Evolutionary conservation across 352 stramenopile species (phyloP), one percentile per base, ranked within the genome.

Genomic region (Pythium dissotocum): DNA sequence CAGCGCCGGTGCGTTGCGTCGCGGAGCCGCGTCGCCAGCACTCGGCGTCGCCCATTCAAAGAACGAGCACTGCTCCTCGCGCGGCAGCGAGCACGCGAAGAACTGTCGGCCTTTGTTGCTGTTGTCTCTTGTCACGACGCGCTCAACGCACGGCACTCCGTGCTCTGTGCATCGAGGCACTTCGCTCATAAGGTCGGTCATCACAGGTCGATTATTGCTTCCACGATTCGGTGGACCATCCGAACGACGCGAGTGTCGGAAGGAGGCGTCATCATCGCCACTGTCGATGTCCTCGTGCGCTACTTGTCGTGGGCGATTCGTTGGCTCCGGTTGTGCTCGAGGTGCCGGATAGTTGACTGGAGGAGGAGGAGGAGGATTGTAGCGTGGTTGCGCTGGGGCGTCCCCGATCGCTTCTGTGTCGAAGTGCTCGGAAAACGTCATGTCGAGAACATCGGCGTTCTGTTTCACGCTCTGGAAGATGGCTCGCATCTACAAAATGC

Each of bases 21-120:
- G 18, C n/a, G 44, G 18, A 32, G 26, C 61, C 5, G 53, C n/a
- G 4, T 52, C 44, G 1, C 13, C 40, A 18, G 8, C 44, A 14
- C n/a, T 30, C 1, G 63, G 63, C 8, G 56, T 86, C 5, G 85
- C 82, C 94, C 94, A 98, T 71, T 92, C 76, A 69, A 99, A 99
- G 68, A 96, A 96, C 51, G 95, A 80, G 70, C 93, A 98, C 65
- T 97, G 83, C 38, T 97, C 87, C 13, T 82, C 80, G 61, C 86
- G 86, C 6, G 93, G 88, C 18, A 91, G 80, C 0, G 82, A 78
- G 63, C 95, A 99, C 2, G 78, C 78, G 77, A 91, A 98, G 76
- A 99, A 98, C 60, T 88, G 85, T 4, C 93, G 82, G 3, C 94
- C 95, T 65, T 95, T 98, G 79, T 99, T 99, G 6, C 72, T 71